A percentile compares a stretch with the other conserved stretches of the same genome.
phyloP scores from a whole-genome alignment of 2,329 filamentous ascomycete genomes.

The Geosmithia flava region DNA sequence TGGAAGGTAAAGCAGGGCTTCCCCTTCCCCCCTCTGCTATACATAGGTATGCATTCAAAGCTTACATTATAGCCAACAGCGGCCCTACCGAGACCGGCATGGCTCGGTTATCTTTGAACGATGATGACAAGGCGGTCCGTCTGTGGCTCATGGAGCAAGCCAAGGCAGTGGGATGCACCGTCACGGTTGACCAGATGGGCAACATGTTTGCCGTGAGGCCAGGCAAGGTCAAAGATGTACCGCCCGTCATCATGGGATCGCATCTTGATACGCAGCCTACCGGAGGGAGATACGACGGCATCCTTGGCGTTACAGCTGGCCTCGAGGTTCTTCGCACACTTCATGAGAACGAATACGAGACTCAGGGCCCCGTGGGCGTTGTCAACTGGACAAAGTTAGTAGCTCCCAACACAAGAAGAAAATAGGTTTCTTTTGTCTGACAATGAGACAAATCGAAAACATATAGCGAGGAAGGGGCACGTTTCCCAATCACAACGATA shows the following conservation, averaged over 20 bases:
- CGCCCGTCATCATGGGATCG: conserved; percentile 58
- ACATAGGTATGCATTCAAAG: neutral
- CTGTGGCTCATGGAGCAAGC: conserved; percentile 65
- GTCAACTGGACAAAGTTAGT: conserved; percentile 65
- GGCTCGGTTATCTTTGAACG: conserved; percentile 62
- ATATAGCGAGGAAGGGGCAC: conserved; percentile 62
- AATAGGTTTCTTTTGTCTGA: neutral
- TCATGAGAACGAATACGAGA: conserved; percentile 50
- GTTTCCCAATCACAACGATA: conserved; percentile 68
- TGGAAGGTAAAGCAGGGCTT: conserved; percentile 7
- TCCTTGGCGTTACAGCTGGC: conserved; percentile 61
- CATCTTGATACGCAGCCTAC: conserved; percentile 55
- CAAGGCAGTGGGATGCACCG: conserved; percentile 49
- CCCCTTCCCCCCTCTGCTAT: neutral
- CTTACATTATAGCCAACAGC: neutral
- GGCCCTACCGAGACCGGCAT: conserved; percentile 55
- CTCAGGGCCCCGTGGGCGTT: conserved; percentile 58
- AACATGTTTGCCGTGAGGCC: conserved; percentile 65
- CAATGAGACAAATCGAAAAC: neutral
- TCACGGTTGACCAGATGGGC: conserved; percentile 65
- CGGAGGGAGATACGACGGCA: conserved; percentile 63
- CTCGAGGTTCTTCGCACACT: conserved; percentile 61
- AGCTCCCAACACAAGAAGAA: neutral
- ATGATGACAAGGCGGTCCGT: conserved; percentile 61
- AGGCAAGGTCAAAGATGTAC: conserved; percentile 42